These are phyloP conservation scores for Trichosporon sp. DNA, from an alignment of 1,284 basidiomycete genomes.

Conservation along the genomic window DNA sequence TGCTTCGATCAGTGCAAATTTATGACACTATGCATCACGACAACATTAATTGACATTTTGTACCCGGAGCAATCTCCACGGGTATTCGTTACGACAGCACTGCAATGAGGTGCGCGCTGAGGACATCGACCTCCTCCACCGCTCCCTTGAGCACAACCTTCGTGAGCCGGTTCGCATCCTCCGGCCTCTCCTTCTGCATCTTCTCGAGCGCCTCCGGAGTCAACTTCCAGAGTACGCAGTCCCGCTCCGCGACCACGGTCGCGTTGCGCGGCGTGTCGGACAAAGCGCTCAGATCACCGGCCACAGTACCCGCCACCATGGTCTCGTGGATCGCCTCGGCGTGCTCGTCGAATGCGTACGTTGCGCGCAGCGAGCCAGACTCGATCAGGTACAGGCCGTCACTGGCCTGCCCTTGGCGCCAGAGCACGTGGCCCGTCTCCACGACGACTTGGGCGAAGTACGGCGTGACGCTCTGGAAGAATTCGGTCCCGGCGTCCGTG, in stretches of 20 bases:
- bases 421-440: constrained; percentile 68
- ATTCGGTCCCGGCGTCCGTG: constrained; percentile 47
- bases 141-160: constrained; percentile 74
- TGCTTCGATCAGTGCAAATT: too few species aligned
- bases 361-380: constrained; percentile 76
- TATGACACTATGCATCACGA: background rate
- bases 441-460: constrained; percentile 70
- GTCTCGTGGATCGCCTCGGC: constrained; percentile 72
- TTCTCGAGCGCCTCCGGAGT: constrained; percentile 62
- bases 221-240: constrained; percentile 78
- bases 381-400: constrained; percentile 87
- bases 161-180: constrained; percentile 68
- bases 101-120: constrained; percentile 53
- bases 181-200: constrained; percentile 69
- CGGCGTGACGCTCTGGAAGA: constrained; percentile 62
- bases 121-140: constrained; percentile 55
- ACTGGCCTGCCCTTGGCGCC: constrained; percentile 71
- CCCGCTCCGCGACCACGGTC: constrained; percentile 78
- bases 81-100: constrained; percentile 41
- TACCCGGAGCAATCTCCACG: background rate
- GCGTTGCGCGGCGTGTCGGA: constrained; percentile 77
- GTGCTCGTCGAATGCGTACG: constrained; percentile 73
- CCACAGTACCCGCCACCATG: constrained; percentile 89
- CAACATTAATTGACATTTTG: constrained; percentile 1
- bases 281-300: constrained; percentile 82